Base-by-base conservation (phyloP, 768 basidiomycete species). In the Sporobolomyces phaffii region DNA sequence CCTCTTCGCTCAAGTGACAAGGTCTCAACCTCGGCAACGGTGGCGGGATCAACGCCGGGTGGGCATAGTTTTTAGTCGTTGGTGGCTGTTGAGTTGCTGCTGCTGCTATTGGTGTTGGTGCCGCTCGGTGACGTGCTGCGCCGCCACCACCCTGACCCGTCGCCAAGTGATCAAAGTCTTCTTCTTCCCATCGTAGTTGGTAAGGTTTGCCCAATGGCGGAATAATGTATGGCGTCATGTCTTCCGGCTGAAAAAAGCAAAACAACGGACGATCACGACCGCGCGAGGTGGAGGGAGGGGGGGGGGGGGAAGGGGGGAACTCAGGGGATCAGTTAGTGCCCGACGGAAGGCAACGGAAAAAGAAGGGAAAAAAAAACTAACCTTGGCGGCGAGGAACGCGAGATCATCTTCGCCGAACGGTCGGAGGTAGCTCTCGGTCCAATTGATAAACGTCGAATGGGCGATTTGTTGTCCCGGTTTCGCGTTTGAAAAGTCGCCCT, bases 381-480 rank as follows among this genome's bases (percentile, higher is more conserved):
- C 89, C 15, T 87, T 86, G 74, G 89, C 89, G 65, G 90, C 88
- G 58, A 99, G 82, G 78, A 91, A 93, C 4, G 94, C 94, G 33
- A 98, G 80, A 75, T 99, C 96, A 77, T 98, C 96, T 78, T 98
- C 96, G 68, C 87, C 87, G 48, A 97, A 85, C 28, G 85, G 84
- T 56, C 92, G 86, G 74, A 93, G 81, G 81, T 89, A 99, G 15
- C 89, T 88, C 74, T 97, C 94, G 50, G 94, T 84, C 73, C 86
- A 87, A 29, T 87, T 81, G 78, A 91, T 91, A 76, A 96, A 98
- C 1, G 90, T 91, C 18, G 75, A 64, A 50, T 79, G 78, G 18
- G 77, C 74, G 40, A 79, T 77, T 68, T 80, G 79, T 34, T 72
- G 69, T 0, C 78, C 78, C 1, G 77, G 76, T 63, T 80, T 80